Evolutionary conservation across 495 filamentous ascomycete species (phyloP).

Genomic region (Penicillium salamii): DNA sequence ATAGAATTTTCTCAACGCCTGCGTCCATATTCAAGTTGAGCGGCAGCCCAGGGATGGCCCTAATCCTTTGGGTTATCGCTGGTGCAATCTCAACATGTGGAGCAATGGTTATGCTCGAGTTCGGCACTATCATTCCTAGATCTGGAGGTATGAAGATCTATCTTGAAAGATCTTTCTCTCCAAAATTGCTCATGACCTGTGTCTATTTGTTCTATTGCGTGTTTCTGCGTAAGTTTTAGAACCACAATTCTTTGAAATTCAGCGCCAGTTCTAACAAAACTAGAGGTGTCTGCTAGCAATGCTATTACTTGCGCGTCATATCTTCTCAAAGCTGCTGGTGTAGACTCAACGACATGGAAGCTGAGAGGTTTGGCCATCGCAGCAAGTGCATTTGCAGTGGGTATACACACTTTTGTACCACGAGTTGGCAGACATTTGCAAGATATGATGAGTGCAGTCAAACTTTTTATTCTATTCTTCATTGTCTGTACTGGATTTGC

Average conservation of each 20-base stretch:
- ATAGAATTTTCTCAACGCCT: conserved; percentile 66
- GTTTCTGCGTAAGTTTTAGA: conserved; percentile 15
- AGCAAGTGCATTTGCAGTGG: conserved; percentile 26
- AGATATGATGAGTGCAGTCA: conserved; percentile 36
- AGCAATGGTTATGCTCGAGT: conserved; percentile 59
- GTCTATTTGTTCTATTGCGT: conserved; percentile 27
- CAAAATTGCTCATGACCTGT: conserved; percentile 59
- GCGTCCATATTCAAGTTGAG: conserved; percentile 56
- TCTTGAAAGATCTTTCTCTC: conserved; percentile 51
- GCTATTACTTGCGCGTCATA: conserved; percentile 25
- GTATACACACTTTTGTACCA: conserved; percentile 26
- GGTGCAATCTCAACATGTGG: conserved; percentile 56
- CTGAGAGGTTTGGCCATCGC: conserved; percentile 32
- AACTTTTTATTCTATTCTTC: conserved; percentile 39
- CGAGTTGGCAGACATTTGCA: conserved; percentile 27
- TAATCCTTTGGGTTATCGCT: conserved; percentile 61
- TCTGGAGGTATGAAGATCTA: conserved; percentile 71
- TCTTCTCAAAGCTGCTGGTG: conserved; percentile 21
- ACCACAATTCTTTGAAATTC: not conserved
- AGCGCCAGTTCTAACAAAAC: not conserved
- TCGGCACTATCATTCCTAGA: conserved; percentile 63
- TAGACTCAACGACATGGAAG: conserved; percentile 26
- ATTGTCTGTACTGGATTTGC: conserved; percentile 42
- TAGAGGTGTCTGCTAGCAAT: conserved; percentile 26
- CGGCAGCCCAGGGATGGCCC: conserved; percentile 61